Evolutionary conservation across 1,284 basidiomycete species (phyloP).

Genomic region (Ganoderma lucidum): DNA sequence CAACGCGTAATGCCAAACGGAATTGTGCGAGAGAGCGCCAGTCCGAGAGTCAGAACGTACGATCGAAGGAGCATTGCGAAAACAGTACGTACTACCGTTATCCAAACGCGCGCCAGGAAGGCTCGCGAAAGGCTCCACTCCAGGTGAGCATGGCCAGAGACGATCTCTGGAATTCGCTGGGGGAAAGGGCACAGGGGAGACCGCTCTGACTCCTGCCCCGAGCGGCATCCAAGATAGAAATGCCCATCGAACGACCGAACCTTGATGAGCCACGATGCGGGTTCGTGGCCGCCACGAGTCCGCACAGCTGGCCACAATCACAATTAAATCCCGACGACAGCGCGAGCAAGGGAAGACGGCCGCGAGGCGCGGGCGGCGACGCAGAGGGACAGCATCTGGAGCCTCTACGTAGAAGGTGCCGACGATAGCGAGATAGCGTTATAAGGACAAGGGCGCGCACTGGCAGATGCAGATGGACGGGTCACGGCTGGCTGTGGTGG

Average conservation of each 20-base stretch:
- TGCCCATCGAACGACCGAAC: constrained; percentile 7
- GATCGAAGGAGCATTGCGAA: neutral
- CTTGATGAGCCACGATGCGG: neutral
- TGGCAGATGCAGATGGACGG: neutral
- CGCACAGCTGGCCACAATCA: neutral
- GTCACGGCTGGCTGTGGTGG: neutral
- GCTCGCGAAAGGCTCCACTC: neutral
- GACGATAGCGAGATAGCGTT: constrained; percentile 1
- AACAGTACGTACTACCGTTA: neutral
- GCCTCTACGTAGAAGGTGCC: neutral
- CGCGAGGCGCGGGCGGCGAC: neutral
- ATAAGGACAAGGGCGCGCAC: neutral
- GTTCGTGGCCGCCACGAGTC: constrained; percentile 2
- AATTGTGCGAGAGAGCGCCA: neutral
- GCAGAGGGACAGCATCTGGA: neutral
- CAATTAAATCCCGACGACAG: neutral
- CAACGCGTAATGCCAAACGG: constrained; percentile 1
- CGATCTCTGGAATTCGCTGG: constrained; percentile 8
- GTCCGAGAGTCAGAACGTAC: neutral
- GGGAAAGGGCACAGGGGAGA: constrained; percentile 11
- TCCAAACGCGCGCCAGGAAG: no score
- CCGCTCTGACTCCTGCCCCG: neutral
- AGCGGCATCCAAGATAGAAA: neutral
- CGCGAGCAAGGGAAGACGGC: neutral
- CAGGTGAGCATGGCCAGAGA: neutral